phyloP scores from a whole-genome alignment of 805 yeast species.

The Phaffomyces opuntiae region DNA sequence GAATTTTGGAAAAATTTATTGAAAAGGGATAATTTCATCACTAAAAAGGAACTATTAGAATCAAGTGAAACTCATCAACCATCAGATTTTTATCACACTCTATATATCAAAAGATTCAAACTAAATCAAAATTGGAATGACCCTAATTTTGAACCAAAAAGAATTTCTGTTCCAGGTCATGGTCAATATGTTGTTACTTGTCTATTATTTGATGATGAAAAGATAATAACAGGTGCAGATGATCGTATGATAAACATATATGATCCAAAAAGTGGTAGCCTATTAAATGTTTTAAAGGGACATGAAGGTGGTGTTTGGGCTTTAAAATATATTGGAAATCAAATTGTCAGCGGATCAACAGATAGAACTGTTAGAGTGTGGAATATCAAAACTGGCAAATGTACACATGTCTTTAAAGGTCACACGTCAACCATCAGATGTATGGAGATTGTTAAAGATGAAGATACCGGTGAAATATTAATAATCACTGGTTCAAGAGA shows the following conservation, averaged over 20 bases:
- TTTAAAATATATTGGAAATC: conserved; percentile 73
- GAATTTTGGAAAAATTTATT: conserved; percentile 67
- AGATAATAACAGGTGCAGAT: conserved; percentile 89
- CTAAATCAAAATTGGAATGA: conserved; percentile 68
- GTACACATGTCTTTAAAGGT: conserved; percentile 88
- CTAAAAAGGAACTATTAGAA: conserved; percentile 35
- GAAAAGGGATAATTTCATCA: conserved; percentile 53
- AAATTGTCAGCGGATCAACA: conserved; percentile 88
- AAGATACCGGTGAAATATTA: conserved; percentile 58
- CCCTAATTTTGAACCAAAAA: conserved; percentile 59
- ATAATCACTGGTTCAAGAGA: conserved; percentile 89
- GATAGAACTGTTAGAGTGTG: conserved; percentile 92
- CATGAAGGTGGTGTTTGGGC: conserved; percentile 99
- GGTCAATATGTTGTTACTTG: conserved; percentile 89
- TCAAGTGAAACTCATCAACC: conserved; percentile 11
- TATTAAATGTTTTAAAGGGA: conserved; percentile 60
- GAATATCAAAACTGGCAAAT: conserved; percentile 78
- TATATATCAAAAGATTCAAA: conserved; percentile 18
- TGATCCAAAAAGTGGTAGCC: conserved; percentile 64
- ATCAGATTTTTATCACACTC: conserved; percentile 6
- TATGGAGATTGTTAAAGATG: conserved; percentile 69
- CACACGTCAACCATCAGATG: conserved; percentile 93
- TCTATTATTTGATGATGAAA: conserved; percentile 84
- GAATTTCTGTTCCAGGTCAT: conserved; percentile 61
- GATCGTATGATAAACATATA: conserved; percentile 77